Percentiles rank a stretch among this genome's conserved stretches.
These are phyloP conservation scores for Gymnopilus junonius DNA, from an alignment of 768 basidiomycete species.

Conservation along the genomic window DNA sequence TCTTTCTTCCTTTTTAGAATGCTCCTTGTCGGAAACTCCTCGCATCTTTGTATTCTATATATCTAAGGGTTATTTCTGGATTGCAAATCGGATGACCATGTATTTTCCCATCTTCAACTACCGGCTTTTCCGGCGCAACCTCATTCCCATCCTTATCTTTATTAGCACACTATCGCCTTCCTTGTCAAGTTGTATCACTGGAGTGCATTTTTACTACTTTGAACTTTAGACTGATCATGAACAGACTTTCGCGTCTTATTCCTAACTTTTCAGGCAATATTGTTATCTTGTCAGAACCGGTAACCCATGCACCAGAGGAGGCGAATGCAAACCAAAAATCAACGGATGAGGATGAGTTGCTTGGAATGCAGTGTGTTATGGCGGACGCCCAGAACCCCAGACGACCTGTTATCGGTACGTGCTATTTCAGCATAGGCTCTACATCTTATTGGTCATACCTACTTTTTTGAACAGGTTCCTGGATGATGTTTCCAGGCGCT, in stretches of 20 bases:
- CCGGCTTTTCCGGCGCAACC: background rate
- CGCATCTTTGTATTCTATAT: background rate
- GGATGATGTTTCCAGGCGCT: slow-evolving; percentile 26
- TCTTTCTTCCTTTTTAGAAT: background rate
- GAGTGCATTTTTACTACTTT: background rate
- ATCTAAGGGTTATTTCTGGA: background rate
- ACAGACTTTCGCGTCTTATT: slow-evolving; percentile 11
- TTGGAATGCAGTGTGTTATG: slow-evolving; percentile 22
- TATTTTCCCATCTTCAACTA: background rate
- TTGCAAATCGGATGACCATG: background rate
- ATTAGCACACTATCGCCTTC: background rate
- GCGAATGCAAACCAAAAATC: background rate
- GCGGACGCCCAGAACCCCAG: slow-evolving; percentile 18
- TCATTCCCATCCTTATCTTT: background rate
- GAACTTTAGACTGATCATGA: background rate
- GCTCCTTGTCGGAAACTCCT: background rate
- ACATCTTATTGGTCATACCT: background rate
- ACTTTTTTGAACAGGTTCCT: slow-evolving; percentile 15
- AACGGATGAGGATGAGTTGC: slow-evolving; percentile 10
- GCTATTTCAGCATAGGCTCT: background rate
- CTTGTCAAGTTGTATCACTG: background rate
- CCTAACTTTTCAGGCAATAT: background rate
- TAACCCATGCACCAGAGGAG: background rate
- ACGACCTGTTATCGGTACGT: slow-evolving; percentile 23
- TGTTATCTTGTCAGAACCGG: background rate